Evolutionary conservation across 192 early-diverging fungal genomes (phyloP).

Genomic region (Umbelopsis sp.): DNA sequence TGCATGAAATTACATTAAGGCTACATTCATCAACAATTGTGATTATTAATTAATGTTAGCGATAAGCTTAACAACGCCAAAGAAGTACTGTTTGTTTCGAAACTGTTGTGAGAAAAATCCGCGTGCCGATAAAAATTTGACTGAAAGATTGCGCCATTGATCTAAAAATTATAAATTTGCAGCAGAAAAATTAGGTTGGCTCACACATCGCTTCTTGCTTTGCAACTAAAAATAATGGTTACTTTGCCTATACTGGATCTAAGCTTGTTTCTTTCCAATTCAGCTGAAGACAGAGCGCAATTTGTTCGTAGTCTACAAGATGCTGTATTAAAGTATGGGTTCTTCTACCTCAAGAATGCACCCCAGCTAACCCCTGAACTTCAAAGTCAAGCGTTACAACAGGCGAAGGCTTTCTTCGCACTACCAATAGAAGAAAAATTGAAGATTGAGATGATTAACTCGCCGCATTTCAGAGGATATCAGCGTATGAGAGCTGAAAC

Average conservation of each 20-base stretch:
- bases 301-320: conserved; percentile 37
- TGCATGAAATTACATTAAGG: no score
- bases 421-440: conserved; percentile 58
- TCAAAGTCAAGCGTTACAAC: conserved; percentile 38
- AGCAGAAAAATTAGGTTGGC: neutral
- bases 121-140: neutral
- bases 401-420: conserved; percentile 49
- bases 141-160: neutral
- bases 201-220: neutral
- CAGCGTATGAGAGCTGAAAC: conserved; percentile 35
- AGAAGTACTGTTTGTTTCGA: neutral
- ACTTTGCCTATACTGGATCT: conserved; percentile 18
- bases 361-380: conserved; percentile 23
- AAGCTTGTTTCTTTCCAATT: neutral
- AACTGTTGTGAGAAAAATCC: neutral
- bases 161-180: no score
- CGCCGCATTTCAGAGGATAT: conserved; percentile 63
- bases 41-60: no score
- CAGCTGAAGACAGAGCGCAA: neutral
- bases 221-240: neutral
- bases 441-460: conserved; percentile 53
- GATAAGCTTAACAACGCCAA: neutral
- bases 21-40: no score
- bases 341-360: conserved; percentile 40
- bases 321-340: conserved; percentile 42